These are phyloP conservation scores for Phanerodontia chrysosporium DNA, from an alignment of 768 basidiomycete genomes.

Conservation along the genomic window DNA sequence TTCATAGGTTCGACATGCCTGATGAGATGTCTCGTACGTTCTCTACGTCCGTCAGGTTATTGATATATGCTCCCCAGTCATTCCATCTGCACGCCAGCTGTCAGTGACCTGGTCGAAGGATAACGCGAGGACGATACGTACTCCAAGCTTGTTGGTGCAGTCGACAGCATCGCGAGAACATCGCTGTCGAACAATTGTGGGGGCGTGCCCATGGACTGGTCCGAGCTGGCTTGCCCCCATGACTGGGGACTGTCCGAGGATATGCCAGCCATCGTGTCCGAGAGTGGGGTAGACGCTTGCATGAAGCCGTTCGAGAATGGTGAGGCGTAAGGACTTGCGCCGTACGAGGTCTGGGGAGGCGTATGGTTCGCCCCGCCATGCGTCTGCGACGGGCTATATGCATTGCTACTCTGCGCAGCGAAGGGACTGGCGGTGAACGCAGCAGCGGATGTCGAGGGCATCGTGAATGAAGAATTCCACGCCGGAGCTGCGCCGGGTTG, in stretches of 20 bases:
- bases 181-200: not conserved
- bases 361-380: not conserved
- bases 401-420: not conserved
- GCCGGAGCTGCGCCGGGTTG: not conserved
- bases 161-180: slow-evolving; percentile 1
- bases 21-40: not conserved
- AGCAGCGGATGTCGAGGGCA: not conserved
- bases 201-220: not conserved
- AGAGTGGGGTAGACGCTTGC: not conserved
- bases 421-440: not conserved
- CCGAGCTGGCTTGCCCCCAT: not conserved
- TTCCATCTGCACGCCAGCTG: not conserved
- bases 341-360: not conserved
- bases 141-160: not conserved
- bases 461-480: not conserved
- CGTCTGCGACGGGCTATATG: not conserved
- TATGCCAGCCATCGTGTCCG: not conserved
- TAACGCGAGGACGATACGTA: not conserved
- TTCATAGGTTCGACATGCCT: not conserved
- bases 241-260: not conserved
- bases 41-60: slow-evolving; percentile 1
- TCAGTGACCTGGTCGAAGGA: not conserved
- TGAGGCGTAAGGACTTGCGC: not conserved
- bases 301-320: not conserved
- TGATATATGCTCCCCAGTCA: slow-evolving; percentile 3